Evolutionary conservation across 495 filamentous ascomycete species (phyloP).

Genomic region (Xylaria intraflava): DNA sequence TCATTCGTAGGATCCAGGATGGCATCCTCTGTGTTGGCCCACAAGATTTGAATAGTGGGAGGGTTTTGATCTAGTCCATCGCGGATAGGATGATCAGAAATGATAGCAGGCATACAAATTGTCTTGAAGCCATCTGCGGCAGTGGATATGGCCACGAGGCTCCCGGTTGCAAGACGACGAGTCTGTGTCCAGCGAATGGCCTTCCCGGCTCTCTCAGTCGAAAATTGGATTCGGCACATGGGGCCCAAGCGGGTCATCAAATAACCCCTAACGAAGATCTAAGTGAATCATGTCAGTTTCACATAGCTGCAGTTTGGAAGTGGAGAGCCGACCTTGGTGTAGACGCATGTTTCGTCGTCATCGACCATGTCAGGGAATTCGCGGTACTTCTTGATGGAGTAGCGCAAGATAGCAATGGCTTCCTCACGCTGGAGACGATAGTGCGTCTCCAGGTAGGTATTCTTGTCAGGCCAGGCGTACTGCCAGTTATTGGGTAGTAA

Average conservation of each 20-base stretch:
- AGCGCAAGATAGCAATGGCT: conserved; percentile 50
- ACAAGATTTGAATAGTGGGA: conserved; percentile 70
- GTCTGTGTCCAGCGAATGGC: conserved; percentile 73
- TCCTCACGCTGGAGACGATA: conserved; percentile 65
- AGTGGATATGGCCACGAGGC: conserved; percentile 64
- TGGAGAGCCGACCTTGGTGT: conserved; percentile 56
- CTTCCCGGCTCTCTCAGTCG: conserved; percentile 56
- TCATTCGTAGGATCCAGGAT: conserved; percentile 62
- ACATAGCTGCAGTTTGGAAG: background rate
- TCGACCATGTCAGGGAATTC: conserved; percentile 46
- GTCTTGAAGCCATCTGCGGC: conserved; percentile 55
- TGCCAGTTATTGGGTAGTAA: conserved; percentile 32
- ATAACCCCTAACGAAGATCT: conserved; percentile 63
- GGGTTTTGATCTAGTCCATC: conserved; percentile 56
- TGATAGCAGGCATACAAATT: conserved; percentile 62
- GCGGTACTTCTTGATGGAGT: conserved; percentile 47
- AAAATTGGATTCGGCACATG: conserved; percentile 64
- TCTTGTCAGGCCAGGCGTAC: conserved; percentile 37
- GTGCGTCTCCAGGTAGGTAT: conserved; percentile 54
- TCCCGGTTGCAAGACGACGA: conserved; percentile 62
- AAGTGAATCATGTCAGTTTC: background rate
- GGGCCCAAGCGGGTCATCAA: conserved; percentile 57
- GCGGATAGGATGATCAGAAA: conserved; percentile 61
- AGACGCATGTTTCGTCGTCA: conserved; percentile 54
- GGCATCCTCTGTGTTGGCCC: conserved; percentile 52